These are phyloP conservation scores for Herpetomonas tarakana DNA, from an alignment of 208 protist genomes.

Conservation along the genomic window DNA sequence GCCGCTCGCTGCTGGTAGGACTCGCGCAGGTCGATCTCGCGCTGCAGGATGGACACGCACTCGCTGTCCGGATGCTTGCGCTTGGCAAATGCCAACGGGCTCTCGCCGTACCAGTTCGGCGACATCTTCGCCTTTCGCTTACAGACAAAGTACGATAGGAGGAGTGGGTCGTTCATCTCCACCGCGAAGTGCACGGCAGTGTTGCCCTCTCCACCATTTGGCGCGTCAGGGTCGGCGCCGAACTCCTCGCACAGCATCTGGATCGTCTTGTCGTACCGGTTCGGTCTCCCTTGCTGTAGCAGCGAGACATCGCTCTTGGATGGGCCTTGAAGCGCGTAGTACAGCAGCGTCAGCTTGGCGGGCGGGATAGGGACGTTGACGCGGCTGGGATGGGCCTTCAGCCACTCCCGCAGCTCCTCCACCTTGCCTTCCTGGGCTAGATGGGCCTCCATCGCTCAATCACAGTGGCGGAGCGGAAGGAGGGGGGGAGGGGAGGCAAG, in stretches of 20 bases:
- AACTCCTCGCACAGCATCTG: constrained; percentile 67
- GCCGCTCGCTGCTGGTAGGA: background rate
- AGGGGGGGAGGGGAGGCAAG: no score
- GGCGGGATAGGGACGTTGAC: constrained; percentile 36
- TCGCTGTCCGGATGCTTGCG: background rate
- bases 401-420: constrained; percentile 45
- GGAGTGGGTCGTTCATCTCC: constrained; percentile 11
- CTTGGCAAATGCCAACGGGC: constrained; percentile 6
- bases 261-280: constrained; percentile 25
- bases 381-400: constrained; percentile 32
- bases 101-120: constrained; percentile 34
- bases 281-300: background rate
- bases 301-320: constrained; percentile 13
- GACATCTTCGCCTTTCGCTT: constrained; percentile 14
- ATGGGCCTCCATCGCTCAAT: constrained; percentile 45
- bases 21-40: background rate
- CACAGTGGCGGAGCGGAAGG: no score
- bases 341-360: constrained; percentile 42
- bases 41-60: constrained; percentile 1
- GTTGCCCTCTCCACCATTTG: constrained; percentile 43
- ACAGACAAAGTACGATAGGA: constrained; percentile 40
- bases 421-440: constrained; percentile 43
- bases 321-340: constrained; percentile 21
- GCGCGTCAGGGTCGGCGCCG: constrained; percentile 37
- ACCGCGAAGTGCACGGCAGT: constrained; percentile 53